Percentiles rank a stretch among this genome's conserved stretches.
These are phyloP conservation scores for Curvularia sp. DNA, from an alignment of 2,329 filamentous ascomycete genomes.

Conservation along the genomic window DNA sequence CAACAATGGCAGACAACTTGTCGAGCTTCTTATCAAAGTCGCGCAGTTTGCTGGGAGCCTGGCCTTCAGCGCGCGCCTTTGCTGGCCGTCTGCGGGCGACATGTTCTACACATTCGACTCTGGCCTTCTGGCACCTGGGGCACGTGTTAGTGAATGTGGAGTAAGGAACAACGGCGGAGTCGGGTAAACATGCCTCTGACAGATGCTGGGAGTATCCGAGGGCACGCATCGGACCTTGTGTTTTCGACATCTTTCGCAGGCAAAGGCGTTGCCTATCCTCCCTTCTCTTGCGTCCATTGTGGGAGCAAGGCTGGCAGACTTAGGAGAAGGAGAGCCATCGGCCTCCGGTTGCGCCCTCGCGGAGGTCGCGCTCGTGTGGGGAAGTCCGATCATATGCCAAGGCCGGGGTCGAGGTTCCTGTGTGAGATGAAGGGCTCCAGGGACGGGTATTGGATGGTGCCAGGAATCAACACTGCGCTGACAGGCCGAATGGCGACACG, in stretches of 20 bases:
- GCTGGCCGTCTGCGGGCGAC: constrained; percentile 46
- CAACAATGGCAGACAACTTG: constrained; percentile 43
- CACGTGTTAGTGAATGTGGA: constrained; percentile 41
- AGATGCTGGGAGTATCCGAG: constrained; percentile 41
- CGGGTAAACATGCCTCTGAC: constrained; percentile 42
- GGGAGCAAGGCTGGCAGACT: constrained; percentile 36
- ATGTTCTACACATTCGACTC: constrained; percentile 48
- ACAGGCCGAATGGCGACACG: constrained; percentile 17
- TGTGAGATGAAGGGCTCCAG: constrained; percentile 22
- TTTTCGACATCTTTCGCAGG: constrained; percentile 47
- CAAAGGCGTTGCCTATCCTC: constrained; percentile 48
- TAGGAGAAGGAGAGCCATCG: constrained; percentile 36
- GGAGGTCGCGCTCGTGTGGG: constrained; percentile 36
- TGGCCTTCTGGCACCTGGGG: constrained; percentile 47
- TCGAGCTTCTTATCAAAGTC: constrained; percentile 47
- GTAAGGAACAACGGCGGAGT: constrained; percentile 15
- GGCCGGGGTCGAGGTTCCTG: constrained; percentile 30
- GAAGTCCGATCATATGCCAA: constrained; percentile 49
- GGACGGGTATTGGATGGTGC: constrained; percentile 18
- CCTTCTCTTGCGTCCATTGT: constrained; percentile 47
- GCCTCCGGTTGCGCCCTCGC: constrained; percentile 32
- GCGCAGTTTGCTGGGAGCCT: constrained; percentile 38
- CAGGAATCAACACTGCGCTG: constrained; percentile 18
- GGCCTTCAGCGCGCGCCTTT: constrained; percentile 39
- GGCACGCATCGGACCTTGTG: constrained; percentile 49